Percentiles rank a stretch among this genome's conserved stretches.
Evolutionary conservation across 352 stramenopile genomes (phyloP).

Genomic region (Pythium vanterpoolii): DNA sequence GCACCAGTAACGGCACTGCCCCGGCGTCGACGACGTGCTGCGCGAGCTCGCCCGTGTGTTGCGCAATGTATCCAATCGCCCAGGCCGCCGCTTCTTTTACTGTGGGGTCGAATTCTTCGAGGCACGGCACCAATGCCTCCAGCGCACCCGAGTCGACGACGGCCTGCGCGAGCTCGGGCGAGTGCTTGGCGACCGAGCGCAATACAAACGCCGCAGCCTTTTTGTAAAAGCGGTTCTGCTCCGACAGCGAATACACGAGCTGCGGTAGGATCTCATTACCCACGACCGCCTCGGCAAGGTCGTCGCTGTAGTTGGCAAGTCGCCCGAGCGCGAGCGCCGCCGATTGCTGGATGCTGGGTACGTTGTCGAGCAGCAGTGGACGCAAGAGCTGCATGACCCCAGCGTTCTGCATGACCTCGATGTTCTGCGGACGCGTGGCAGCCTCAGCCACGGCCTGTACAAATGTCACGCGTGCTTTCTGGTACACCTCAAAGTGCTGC

Average conservation of each 20-base stretch:
- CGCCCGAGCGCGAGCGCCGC: conserved; percentile 90
- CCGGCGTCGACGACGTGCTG: conserved; percentile 93
- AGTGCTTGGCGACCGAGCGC: conserved; percentile 93
- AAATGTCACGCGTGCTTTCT: conserved; percentile 94
- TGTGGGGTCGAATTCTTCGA: conserved; percentile 95
- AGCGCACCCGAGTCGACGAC: conserved; percentile 92
- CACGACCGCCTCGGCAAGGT: conserved; percentile 92
- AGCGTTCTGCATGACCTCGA: conserved; percentile 96
- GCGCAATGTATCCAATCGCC: conserved; percentile 95
- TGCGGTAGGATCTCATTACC: conserved; percentile 96
- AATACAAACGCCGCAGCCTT: conserved; percentile 94
- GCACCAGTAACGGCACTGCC: conserved; percentile 90
- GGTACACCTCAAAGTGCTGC: conserved; percentile 95
- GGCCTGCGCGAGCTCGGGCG: conserved; percentile 91
- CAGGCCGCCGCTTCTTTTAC: conserved; percentile 94
- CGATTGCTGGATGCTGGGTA: conserved; percentile 94
- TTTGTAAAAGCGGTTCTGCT: conserved; percentile 96
- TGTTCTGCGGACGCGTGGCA: conserved; percentile 93
- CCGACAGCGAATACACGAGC: conserved; percentile 94
- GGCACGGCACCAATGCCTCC: conserved; percentile 90
- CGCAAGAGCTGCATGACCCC: conserved; percentile 94
- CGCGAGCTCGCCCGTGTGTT: conserved; percentile 92
- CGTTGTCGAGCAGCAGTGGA: conserved; percentile 93
- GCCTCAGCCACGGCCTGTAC: conserved; percentile 93
- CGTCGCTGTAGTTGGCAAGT: conserved; percentile 94